Base-by-base conservation (phyloP, 768 basidiomycete species). In the Mycena rosella region DNA sequence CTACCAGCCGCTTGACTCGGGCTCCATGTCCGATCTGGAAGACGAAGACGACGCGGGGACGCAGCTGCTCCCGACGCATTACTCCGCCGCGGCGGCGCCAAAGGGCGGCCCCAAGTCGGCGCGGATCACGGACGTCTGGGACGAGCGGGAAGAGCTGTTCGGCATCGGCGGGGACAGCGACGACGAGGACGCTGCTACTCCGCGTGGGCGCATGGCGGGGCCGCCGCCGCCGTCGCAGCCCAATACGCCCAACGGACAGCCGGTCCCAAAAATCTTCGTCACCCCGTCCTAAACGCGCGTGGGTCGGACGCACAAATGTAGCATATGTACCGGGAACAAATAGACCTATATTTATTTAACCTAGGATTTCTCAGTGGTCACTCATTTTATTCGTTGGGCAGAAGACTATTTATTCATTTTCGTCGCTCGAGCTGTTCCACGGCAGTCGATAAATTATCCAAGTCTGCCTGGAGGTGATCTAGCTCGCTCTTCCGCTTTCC, bases 121-220 rank as follows among this genome's bases (percentile, higher is more conserved):
- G 56, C 85, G 84, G 22, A 79, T 92, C 48, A 82, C 83, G 18
- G 84, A 92, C 75, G 88, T 91, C 48, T 94, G 92, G 92, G 90
- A 94, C 68, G 91, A 91, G 71, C 85, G 88, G 29, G 93, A 95
- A 78, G 91, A 93, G 60, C 68, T 91, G 36, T 93, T 94, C 75
- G 88, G 83, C 47, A 82, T 92, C 57, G 92, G 89, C 5, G 87
- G 84, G 13, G 87, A 88, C 65, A 88, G 88, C 71, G 89, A 90
- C 54, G 82, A 85, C 22, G 90, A 92, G 63, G 80, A 81, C 51
- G 67, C 76, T 36, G 63, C 59, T 32, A 59, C 74, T 59, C 68
- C 74, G 51, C 68, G 70, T 34, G 51, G 4, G 34, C 54, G 64
- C 20, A 29, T 10, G 18, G 22, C 51, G 2, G 61, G 71, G 55